Conservation (phyloP, 2,329 filamentous ascomycete species). For the Botrytis medusae region DNA sequence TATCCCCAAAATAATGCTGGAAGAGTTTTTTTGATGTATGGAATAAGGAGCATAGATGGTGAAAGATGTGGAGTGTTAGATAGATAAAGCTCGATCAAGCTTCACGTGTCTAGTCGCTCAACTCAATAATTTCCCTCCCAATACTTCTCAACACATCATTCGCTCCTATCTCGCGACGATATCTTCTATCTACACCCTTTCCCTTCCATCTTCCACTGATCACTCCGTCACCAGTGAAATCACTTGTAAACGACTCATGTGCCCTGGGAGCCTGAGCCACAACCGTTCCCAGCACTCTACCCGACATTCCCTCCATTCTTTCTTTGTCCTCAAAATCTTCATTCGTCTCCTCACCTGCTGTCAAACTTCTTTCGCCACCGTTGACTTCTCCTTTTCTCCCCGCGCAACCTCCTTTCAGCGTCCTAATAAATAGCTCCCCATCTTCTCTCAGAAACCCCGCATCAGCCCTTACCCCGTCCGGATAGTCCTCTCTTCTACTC, state of each 20-base stretch:
- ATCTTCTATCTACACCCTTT: neutral
- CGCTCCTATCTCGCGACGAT: no score
- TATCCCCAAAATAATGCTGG: neutral
- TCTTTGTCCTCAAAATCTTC: neutral
- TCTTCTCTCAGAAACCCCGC: constrained; percentile 12
- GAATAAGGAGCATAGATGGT: neutral
- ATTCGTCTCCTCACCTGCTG: neutral
- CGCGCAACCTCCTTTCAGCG: neutral
- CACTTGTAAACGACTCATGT: neutral
- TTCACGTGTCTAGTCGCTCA: neutral
- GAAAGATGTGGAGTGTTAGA: neutral
- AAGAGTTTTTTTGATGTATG: neutral
- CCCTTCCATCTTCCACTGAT: constrained; percentile 5
- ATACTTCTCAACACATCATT: neutral
- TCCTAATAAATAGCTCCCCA: constrained; percentile 18
- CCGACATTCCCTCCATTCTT: neutral
- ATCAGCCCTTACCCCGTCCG: constrained; percentile 19
- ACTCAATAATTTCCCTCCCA: neutral
- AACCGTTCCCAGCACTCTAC: no score
- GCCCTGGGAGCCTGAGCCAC: neutral
- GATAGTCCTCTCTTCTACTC: constrained; percentile 10
- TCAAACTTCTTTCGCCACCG: neutral
- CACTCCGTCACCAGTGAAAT: neutral
- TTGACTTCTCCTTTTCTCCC: neutral
- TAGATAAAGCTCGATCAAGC: neutral